phyloP scores from a whole-genome alignment of 2,329 filamentous ascomycete genomes.

The Xylaria sp. region DNA sequence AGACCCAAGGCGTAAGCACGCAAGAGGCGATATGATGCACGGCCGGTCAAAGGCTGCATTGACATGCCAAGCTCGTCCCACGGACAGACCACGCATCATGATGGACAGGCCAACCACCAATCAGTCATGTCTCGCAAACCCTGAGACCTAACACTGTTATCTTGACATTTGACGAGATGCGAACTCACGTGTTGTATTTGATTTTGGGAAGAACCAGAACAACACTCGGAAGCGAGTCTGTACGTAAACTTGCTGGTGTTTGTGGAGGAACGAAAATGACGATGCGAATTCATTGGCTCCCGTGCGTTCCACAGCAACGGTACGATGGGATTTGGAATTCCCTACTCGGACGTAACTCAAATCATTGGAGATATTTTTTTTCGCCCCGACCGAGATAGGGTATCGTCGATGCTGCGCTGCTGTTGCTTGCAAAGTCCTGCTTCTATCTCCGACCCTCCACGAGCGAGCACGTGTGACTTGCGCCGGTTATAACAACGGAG shows the following conservation, averaged over 20 bases:
- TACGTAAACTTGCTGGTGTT: not conserved
- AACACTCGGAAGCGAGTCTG: not conserved
- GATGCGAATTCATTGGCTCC: not conserved
- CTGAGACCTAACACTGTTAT: not conserved
- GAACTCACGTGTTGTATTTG: not conserved
- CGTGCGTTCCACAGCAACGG: not conserved
- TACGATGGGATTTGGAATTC: not conserved
- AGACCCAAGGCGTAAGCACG: not conserved
- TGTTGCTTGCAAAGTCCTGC: not conserved
- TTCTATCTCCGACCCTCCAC: not conserved
- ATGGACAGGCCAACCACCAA: not conserved
- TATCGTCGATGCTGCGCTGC: not conserved
- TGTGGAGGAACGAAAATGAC: not conserved
- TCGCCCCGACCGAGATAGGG: not conserved
- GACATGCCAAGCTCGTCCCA: not conserved
- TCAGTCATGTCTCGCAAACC: not conserved
- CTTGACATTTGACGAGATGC: not conserved
- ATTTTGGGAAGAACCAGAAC: not conserved
- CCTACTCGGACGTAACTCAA: not conserved
- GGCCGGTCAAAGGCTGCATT: not conserved
- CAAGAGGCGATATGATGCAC: not conserved
- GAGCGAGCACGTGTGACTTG: not conserved
- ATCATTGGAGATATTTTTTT: not conserved
- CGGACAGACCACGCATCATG: not conserved
- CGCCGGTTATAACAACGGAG: not conserved